Percentiles rank a stretch among this genome's conserved stretches.
phyloP scores from a whole-genome alignment of 2,329 filamentous ascomycete species.

The Venturia carpophila region DNA sequence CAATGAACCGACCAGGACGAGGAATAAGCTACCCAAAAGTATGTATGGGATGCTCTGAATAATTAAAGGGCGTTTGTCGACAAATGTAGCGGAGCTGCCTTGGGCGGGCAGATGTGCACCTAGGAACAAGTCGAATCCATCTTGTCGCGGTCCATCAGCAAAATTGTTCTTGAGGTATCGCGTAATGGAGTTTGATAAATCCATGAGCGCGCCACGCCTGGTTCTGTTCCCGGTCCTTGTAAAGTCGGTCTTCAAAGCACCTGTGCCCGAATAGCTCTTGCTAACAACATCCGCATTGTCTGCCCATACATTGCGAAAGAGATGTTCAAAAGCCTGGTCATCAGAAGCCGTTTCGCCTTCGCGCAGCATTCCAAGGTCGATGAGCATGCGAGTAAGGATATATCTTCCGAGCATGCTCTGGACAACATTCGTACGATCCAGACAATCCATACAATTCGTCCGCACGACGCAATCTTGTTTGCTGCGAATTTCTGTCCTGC shows the following conservation, averaged over 20 bases:
- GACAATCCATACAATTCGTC: conserved; percentile 98
- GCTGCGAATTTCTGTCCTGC: conserved; percentile 69
- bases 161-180: conserved; percentile 95
- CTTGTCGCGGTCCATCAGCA: conserved; percentile 83
- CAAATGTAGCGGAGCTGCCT: conserved; percentile 58
- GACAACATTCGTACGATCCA: conserved; percentile 95
- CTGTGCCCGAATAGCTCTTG: conserved; percentile 86
- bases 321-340: conserved; percentile 72
- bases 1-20: conserved; percentile 66
- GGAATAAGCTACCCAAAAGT: conserved; percentile 75
- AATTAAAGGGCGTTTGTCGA: conserved; percentile 74
- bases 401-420: conserved; percentile 93
- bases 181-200: conserved; percentile 79
- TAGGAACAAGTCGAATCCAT: conserved; percentile 90
- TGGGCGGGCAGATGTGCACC: conserved; percentile 73
- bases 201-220: conserved; percentile 73
- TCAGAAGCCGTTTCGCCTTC: conserved; percentile 71
- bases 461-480: conserved; percentile 85
- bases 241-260: conserved; percentile 95
- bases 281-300: conserved; percentile 97
- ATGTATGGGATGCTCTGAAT: conserved; percentile 94
- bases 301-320: conserved; percentile 97
- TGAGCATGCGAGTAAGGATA: conserved; percentile 80
- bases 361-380: conserved; percentile 70
- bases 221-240: conserved; percentile 90